phyloP scores from a whole-genome alignment of 257 asterid species.

The Forsythia viridissima region DNA sequence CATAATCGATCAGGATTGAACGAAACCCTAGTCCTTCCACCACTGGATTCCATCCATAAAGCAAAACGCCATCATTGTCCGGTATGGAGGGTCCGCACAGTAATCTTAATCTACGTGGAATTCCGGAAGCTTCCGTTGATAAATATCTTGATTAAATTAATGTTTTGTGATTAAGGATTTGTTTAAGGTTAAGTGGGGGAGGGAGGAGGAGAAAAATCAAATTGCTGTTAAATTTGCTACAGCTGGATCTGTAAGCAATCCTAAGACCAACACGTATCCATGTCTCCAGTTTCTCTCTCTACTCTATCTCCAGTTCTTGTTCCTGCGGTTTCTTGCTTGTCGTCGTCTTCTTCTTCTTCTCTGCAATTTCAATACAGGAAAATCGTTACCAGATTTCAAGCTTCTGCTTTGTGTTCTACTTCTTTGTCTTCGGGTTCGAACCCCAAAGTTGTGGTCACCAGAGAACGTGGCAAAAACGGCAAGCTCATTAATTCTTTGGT shows the following conservation, averaged over 20 bases:
- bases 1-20: background rate
- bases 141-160: constrained; percentile 16
- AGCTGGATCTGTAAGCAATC: constrained; percentile 25
- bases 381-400: constrained; percentile 5
- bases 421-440: constrained; percentile 30
- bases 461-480: constrained; percentile 81
- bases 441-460: constrained; percentile 72
- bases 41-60: background rate
- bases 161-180: background rate
- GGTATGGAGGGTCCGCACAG: background rate
- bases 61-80: constrained; percentile 7
- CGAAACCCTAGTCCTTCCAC: background rate
- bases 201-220: background rate
- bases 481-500: constrained; percentile 75
- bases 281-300: constrained; percentile 48
- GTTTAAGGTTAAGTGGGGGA: background rate
- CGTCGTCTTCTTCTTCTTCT: constrained; percentile 27
- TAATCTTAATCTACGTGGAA: background rate
- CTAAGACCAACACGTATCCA: constrained; percentile 32
- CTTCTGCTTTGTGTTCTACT: constrained; percentile 27
- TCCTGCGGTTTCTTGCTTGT: constrained; percentile 29
- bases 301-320: constrained; percentile 31
- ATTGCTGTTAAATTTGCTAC: background rate
- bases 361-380: constrained; percentile 15
- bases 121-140: background rate